Conservation (phyloP, 208 protist genomes). For the Leishmania braziliensis region DNA sequence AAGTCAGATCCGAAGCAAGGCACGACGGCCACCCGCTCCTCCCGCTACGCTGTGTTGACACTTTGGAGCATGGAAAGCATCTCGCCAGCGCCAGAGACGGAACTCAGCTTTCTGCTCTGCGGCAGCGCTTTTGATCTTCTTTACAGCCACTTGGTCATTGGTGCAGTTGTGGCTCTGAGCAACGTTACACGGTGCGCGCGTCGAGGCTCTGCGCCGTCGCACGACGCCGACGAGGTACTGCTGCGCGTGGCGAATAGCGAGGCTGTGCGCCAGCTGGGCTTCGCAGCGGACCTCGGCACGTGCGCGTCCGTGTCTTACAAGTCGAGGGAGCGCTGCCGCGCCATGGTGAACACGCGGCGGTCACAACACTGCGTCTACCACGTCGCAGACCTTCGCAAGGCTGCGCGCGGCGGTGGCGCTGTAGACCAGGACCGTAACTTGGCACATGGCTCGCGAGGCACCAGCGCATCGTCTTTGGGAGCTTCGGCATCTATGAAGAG, state of each 20-base stretch:
- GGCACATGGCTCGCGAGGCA: not conserved
- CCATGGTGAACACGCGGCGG: slow-evolving; percentile 50
- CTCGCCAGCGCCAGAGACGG: slow-evolving; percentile 40
- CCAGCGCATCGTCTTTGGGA: not conserved
- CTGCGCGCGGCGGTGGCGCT: slow-evolving; percentile 29
- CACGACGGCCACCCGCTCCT: slow-evolving; percentile 12
- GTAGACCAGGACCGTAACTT: not conserved
- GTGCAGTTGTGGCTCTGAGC: slow-evolving; percentile 62
- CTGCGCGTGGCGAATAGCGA: slow-evolving; percentile 40
- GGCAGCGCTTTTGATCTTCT: slow-evolving; percentile 65
- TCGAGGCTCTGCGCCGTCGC: slow-evolving; percentile 1
- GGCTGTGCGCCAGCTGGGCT: slow-evolving; percentile 63
- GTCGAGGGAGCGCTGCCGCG: slow-evolving; percentile 54
- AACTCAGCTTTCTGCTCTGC: slow-evolving; percentile 64
- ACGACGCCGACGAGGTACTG: slow-evolving; percentile 13
- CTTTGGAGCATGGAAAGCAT: slow-evolving; percentile 71
- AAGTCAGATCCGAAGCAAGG: slow-evolving; percentile 72
- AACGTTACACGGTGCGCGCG: slow-evolving; percentile 35
- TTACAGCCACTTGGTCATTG: slow-evolving; percentile 50
- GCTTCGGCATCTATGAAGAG: slow-evolving; percentile 3
- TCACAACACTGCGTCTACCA: slow-evolving; percentile 62
- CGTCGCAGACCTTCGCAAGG: slow-evolving; percentile 44
- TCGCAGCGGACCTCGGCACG: slow-evolving; percentile 61
- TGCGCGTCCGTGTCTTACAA: slow-evolving; percentile 45
- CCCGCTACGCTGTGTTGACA: slow-evolving; percentile 51